phyloP scores from a whole-genome alignment of 2,329 filamentous ascomycete species.

The Magnaporthiopsis rhizophila region DNA sequence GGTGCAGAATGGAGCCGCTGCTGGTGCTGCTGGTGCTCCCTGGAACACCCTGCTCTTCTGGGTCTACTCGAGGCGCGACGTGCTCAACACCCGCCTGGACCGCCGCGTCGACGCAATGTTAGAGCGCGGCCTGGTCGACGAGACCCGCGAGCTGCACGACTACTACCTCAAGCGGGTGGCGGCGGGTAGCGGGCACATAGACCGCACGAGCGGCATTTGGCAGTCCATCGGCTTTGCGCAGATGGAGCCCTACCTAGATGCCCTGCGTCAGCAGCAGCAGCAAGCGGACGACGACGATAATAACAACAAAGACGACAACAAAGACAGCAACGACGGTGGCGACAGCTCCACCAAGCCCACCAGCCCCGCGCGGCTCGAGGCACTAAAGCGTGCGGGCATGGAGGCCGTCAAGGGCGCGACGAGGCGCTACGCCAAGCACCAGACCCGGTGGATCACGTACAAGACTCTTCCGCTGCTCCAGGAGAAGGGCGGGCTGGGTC shows the following conservation, averaged over 20 bases:
- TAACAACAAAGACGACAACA: too few species aligned
- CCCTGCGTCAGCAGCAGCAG: conserved; percentile 1
- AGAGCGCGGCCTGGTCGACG: conserved; percentile 39
- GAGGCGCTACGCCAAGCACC: conserved; percentile 77
- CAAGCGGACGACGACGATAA: background rate
- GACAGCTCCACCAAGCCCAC: background rate
- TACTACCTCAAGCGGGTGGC: conserved; percentile 22
- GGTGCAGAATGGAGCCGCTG: too few species aligned
- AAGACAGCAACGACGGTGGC: conserved; percentile 20
- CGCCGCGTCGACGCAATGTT: conserved; percentile 80
- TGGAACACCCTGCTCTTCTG: conserved; percentile 70
- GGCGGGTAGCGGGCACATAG: conserved; percentile 44
- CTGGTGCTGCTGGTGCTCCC: conserved; percentile 11
- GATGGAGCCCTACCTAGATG: conserved; percentile 60
- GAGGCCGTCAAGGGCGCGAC: conserved; percentile 77
- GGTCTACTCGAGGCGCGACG: conserved; percentile 68
- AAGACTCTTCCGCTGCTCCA: conserved; percentile 67
- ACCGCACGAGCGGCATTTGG: conserved; percentile 82
- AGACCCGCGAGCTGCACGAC: conserved; percentile 37
- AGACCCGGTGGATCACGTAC: conserved; percentile 78
- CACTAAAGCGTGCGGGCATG: conserved; percentile 51
- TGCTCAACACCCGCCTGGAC: conserved; percentile 64
- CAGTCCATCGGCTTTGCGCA: conserved; percentile 96
- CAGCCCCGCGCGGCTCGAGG: conserved; percentile 29
- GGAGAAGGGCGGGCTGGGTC: conserved; percentile 43